Base-by-base conservation (phyloP, 257 asterid species). In the Galeopsis tetrahit region DNA sequence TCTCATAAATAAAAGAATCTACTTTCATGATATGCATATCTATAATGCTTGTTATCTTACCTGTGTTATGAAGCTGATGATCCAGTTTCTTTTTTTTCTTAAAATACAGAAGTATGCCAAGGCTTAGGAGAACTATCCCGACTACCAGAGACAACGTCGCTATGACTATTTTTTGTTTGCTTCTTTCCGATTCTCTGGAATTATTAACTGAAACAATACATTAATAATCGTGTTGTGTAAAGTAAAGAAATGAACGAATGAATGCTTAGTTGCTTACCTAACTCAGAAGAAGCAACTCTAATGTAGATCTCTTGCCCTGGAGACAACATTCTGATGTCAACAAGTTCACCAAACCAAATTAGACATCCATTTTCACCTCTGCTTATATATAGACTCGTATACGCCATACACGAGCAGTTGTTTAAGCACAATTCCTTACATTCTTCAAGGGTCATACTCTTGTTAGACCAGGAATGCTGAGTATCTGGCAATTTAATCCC, bases 261-360 rank as follows among this genome's bases (percentile, higher is more conserved):
- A 14, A 13, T 1, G 38, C 28, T 21, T 21, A 21, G 39, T 40
- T 38, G 0, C 38, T 65, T 34, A 66, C 80, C 78, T 52, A 65
- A 4, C 34, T 70, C 80, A 1, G 78, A 49, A 43, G 83, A 46
- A 38, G 79, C 68, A 57, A 74, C 48, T 21, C 73, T 42, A 0
- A 74, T 57, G 39, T 56, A 66, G 39, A 74, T 15, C 2, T 56
- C 78, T 13, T 63, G 66, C 4, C 73, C 78, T 1, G 52, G 59
- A 10, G 73, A 56, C 2, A 15, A 5, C 4, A 6, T 38, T 56
- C 52, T 55, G 9, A 74, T 66, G 52, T 56, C 73, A 10, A n/a
- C 7, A 15, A 74, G 73, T 2, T 66, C 77, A 28, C 39, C 72
- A 10, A 64, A 65, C 78, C 78, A 73, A 31, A 55, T 46, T 6